Conservation (phyloP, 305 asterid genomes). For the Ajuga reptans region DNA sequence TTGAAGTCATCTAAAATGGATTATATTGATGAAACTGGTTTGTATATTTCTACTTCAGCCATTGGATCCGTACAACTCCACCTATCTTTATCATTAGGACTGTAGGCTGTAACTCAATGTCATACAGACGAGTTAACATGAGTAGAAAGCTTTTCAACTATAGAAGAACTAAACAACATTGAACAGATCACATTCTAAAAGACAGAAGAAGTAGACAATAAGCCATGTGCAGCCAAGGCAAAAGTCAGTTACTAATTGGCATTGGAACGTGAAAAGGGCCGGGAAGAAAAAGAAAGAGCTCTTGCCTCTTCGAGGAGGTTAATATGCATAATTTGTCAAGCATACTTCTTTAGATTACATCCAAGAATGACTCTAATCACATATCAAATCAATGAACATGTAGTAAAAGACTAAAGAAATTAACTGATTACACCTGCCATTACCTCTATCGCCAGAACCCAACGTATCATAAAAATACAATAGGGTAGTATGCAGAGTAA, state of each 20-base stretch:
- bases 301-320: not conserved
- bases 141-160: not conserved
- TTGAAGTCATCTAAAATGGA: not conserved
- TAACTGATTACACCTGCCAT: not conserved
- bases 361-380: not conserved
- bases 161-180: not conserved
- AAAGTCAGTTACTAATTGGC: not conserved
- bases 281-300: not conserved
- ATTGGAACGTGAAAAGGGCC: not conserved
- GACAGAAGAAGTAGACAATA: not conserved
- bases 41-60: not conserved
- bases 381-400: not conserved
- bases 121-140: not conserved
- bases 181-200: not conserved
- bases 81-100: not conserved
- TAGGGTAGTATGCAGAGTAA: slow-evolving; percentile 6
- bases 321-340: not conserved
- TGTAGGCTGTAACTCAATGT: not conserved
- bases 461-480: not conserved
- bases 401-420: not conserved
- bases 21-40: not conserved
- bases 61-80: no score
- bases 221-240: not conserved
- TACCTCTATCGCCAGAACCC: not conserved
- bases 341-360: not conserved